Conservation (phyloP, 2,329 filamentous ascomycete species). For the Fusarium sp. region DNA sequence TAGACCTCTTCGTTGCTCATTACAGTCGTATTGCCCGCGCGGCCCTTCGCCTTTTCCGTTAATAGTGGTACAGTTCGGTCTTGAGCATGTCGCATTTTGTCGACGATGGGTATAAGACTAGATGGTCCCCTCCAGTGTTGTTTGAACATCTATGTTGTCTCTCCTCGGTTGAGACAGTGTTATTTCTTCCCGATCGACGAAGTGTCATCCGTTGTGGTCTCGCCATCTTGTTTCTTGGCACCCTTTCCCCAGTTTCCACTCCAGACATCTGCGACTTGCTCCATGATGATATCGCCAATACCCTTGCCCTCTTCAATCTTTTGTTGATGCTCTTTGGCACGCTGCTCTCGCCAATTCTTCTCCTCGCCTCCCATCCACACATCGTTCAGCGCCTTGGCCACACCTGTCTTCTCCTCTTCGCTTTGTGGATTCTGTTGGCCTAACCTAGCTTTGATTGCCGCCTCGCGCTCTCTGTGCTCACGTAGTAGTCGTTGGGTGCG, state of each 20-base stretch:
- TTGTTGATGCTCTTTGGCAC: constrained; percentile 60
- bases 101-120: background rate
- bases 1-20: background rate
- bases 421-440: constrained; percentile 16
- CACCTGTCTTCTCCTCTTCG: constrained; percentile 46
- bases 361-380: constrained; percentile 68
- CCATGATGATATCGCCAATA: constrained; percentile 64
- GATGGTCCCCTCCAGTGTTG: background rate
- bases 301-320: constrained; percentile 65
- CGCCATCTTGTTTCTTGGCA: constrained; percentile 42
- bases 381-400: constrained; percentile 52
- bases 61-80: constrained; percentile 29
- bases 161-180: constrained; percentile 20
- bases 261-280: constrained; percentile 66
- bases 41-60: background rate
- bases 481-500: constrained; percentile 58
- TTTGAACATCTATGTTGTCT: constrained; percentile 28
- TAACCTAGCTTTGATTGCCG: constrained; percentile 40
- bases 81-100: constrained; percentile 15
- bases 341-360: constrained; percentile 64
- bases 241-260: constrained; percentile 49
- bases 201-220: constrained; percentile 20
- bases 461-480: constrained; percentile 55
- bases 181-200: constrained; percentile 36
- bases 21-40: background rate